Base-by-base conservation (phyloP, 2,329 filamentous ascomycete genomes). In the Ceratocystis lukuohia region DNA sequence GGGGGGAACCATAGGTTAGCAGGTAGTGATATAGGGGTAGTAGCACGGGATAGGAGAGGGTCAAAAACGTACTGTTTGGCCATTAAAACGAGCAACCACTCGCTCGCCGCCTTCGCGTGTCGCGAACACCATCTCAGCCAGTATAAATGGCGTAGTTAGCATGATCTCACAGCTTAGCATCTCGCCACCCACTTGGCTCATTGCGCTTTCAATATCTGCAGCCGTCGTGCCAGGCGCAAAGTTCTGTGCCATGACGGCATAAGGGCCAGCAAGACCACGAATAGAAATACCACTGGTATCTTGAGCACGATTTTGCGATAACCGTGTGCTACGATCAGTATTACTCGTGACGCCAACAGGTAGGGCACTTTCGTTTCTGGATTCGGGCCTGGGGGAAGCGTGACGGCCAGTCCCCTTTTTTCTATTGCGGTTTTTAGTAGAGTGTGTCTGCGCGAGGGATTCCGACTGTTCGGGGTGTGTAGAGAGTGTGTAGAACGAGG, bases 181-280 rank as follows among this genome's bases (percentile, higher is more conserved):
- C 68, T 86, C 79, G 37, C 87, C 88, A 48, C 87, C 88, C n/a
- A 89, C 77, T 0, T 85, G 84, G n/a, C 81, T 82, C 84, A 94
- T 86, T 66, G 89, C 89, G 71, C 86, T 88, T 77, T 91, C 88
- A 68, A 94, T 90, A 72, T 94, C 89, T 37, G 87, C 88, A 1
- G 87, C 87, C 5, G 89, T 91, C 0, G 89, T 94, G 46, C 89
- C 89, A 1, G 84, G 84, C 12, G 89, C 89, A 73, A 94, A 91
- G 78, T 94, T 94, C 75, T 89, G 87, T 2, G 87, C 88, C 73
- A 90, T 82, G 28, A 94, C 82, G 20, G 83, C 82, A 71, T 83
- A 89, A 1, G 88, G 88, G 0, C 88, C 87, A 0, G 86, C 86
- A 7, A 87, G 77, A n/a, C 89, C 89, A 65, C 84, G 80, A 70